Conservation (phyloP, 2,329 filamentous ascomycete species). For the Aspergillus ibericus region DNA sequence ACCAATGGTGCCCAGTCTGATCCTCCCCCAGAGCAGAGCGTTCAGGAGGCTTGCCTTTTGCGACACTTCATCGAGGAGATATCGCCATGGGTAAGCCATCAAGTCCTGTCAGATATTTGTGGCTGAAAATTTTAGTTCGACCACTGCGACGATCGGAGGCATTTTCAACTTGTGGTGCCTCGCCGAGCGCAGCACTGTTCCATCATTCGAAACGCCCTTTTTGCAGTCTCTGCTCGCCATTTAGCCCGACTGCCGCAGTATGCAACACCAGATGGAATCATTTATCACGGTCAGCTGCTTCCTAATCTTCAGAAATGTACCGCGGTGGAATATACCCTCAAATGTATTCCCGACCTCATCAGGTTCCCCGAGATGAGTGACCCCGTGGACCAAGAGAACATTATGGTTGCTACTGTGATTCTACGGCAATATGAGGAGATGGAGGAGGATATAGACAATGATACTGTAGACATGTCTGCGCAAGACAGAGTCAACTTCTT, state of each 20-base stretch:
- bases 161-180: constrained; percentile 23
- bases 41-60: constrained; percentile 22
- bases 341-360: constrained; percentile 23
- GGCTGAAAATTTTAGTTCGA: constrained; percentile 18
- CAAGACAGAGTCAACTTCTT: constrained; percentile 21
- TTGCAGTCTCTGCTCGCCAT: constrained; percentile 25
- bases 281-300: constrained; percentile 19
- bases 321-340: constrained; percentile 24
- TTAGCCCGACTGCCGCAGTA: constrained; percentile 23
- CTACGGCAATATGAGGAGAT: constrained; percentile 28
- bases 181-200: constrained; percentile 19
- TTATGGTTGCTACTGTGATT: constrained; percentile 28
- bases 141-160: constrained; percentile 21
- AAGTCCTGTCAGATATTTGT: not conserved
- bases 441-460: constrained; percentile 29
- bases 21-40: not conserved
- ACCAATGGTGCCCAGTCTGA: not conserved
- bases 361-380: constrained; percentile 19
- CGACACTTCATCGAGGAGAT: constrained; percentile 29
- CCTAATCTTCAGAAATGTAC: constrained; percentile 15
- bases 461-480: constrained; percentile 14
- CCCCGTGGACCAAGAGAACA: constrained; percentile 22
- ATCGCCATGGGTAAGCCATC: constrained; percentile 23
- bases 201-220: constrained; percentile 24
- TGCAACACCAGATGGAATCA: constrained; percentile 14